A percentile compares a stretch with the other conserved stretches of the same genome.
Evolutionary conservation across 345 rosid genomes (phyloP).

Genomic region (Citrus medica): DNA sequence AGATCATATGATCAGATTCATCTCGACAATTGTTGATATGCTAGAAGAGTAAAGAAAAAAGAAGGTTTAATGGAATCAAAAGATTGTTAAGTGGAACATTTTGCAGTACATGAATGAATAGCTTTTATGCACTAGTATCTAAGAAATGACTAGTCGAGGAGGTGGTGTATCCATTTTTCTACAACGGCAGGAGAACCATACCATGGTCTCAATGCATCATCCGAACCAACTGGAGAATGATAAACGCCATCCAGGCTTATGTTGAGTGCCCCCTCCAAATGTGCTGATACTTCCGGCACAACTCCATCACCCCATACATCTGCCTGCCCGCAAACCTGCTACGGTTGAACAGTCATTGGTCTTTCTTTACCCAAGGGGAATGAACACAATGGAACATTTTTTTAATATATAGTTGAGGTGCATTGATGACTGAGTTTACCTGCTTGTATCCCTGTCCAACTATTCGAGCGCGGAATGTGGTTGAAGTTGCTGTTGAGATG

Average conservation of each 20-base stretch:
- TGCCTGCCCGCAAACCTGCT: constrained; percentile 77
- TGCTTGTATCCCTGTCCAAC: constrained; percentile 98
- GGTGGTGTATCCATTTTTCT: constrained; percentile 75
- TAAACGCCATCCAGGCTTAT: constrained; percentile 75
- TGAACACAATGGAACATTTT: neutral
- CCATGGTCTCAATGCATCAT: constrained; percentile 71
- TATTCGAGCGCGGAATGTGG: constrained; percentile 65
- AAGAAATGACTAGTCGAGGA: constrained; percentile 39
- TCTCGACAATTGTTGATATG: too few relatives aligned
- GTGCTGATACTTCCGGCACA: constrained; percentile 84
- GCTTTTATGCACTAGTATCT: neutral
- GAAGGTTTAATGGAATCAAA: too few relatives aligned
- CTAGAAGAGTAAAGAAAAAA: neutral
- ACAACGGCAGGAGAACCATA: constrained; percentile 77
- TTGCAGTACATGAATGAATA: neutral
- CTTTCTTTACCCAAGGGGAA: neutral
- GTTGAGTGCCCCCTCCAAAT: constrained; percentile 79
- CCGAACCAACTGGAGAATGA: constrained; percentile 93
- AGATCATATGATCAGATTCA: too few relatives aligned
- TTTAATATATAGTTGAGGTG: neutral
- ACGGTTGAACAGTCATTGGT: neutral
- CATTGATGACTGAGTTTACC: constrained; percentile 26
- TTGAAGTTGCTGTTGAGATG: constrained; percentile 20
- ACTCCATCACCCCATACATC: constrained; percentile 99
- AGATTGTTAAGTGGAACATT: neutral